Evolutionary conservation across 163 green algal species (phyloP).

Genomic region (Chlamydomonas reinhardtii): DNA sequence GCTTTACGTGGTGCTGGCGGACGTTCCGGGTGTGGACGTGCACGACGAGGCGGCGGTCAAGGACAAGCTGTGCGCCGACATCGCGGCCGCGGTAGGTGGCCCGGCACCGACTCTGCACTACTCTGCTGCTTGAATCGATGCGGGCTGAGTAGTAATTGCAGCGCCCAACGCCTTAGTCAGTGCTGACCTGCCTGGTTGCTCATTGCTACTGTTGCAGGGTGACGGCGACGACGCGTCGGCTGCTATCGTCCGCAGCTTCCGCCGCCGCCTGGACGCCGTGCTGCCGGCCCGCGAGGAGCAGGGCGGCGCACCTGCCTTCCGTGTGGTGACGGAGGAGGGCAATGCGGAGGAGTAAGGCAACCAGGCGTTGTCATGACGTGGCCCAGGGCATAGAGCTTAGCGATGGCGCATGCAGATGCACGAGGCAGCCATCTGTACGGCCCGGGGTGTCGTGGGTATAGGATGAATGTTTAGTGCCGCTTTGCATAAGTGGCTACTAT

Average conservation of each 20-base stretch:
- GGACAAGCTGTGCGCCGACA: background rate
- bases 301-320: background rate
- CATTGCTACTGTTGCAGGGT: background rate
- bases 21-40: background rate
- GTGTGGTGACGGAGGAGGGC: background rate
- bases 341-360: background rate
- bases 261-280: conserved; percentile 26
- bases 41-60: background rate
- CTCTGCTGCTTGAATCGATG: too few relatives aligned
- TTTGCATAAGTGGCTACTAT: too few relatives aligned
- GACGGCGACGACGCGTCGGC: background rate
- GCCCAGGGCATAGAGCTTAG: background rate
- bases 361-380: background rate
- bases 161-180: too few relatives aligned
- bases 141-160: too few relatives aligned
- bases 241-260: conserved; percentile 6
- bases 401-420: too few relatives aligned
- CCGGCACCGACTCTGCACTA: too few relatives aligned
- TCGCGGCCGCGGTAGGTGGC: background rate
- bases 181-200: background rate
- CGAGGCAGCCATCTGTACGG: too few relatives aligned
- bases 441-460: too few relatives aligned
- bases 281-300: background rate
- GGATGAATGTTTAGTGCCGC: too few relatives aligned
- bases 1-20: conserved; percentile 12